Evolutionary conservation across 805 yeast species (phyloP).

Genomic region (Candida ficus): DNA sequence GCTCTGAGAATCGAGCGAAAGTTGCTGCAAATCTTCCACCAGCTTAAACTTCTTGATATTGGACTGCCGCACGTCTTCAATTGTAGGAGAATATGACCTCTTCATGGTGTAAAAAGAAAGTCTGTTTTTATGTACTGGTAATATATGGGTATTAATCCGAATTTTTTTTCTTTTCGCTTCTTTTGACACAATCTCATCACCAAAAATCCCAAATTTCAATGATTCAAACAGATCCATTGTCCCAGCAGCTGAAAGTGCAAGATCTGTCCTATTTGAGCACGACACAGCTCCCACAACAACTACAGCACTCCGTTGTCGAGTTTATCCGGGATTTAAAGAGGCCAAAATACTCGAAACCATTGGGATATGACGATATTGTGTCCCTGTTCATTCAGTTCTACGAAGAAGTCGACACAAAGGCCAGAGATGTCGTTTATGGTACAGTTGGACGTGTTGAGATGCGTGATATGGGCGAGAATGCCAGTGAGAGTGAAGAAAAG

Average conservation of each 20-base stretch:
- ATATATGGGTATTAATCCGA: no score
- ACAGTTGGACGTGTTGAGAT: no score
- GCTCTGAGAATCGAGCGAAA: conserved; percentile 18
- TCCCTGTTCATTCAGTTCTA: conserved; percentile 20
- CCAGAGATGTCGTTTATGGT: conserved; percentile 17
- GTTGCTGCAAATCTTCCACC: conserved; percentile 27
- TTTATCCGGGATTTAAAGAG: conserved; percentile 17
- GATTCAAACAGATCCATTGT: no score
- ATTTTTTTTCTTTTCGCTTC: no score
- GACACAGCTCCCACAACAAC: conserved; percentile 11
- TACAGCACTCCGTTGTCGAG: conserved; percentile 8
- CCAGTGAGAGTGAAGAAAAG: no score
- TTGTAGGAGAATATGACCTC: conserved; percentile 14
- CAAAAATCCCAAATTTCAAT: no score
- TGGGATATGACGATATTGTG: conserved; percentile 16
- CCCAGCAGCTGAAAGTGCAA: no score
- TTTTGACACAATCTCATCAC: no score
- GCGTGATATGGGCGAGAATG: no score
- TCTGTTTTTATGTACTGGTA: background rate
- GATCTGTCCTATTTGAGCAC: no score
- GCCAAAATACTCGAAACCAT: conserved; percentile 21
- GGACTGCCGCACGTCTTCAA: conserved; percentile 19
- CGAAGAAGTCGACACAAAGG: conserved; percentile 6
- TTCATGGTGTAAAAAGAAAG: conserved; percentile 1
- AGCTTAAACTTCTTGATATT: conserved; percentile 30